Evolutionary conservation across 2,329 filamentous ascomycete genomes (phyloP), one percentile per base, ranked within the genome.

Genomic region (Cladosporium sp.): DNA sequence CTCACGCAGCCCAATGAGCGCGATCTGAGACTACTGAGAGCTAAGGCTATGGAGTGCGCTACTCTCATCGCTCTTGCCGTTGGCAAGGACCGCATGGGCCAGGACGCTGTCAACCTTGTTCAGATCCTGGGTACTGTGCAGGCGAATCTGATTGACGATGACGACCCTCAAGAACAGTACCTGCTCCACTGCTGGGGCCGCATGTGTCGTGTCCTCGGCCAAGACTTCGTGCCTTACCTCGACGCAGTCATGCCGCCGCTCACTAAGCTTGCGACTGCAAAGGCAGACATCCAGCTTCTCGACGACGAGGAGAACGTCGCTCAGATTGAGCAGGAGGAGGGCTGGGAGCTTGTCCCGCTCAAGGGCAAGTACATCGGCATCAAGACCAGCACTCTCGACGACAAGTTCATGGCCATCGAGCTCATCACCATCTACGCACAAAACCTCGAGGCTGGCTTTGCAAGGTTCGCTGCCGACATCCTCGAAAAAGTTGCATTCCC

Each of bases 351-450:
- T 60, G 90, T 98, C 13, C 93, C 93, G 8, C 80, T 98, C 52
- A 95, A 95, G 73, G 93, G 93, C 60, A 97, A 97, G 76, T 89
- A 95, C 71, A 96, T 98, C 65, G 93, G 93, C 59, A 98, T 98
- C 74, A 90, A 91, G 74, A 98, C 93, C 7, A 95, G 89, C 69
- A 89, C 87, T 9, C 85, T 98, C 70, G 93, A 98, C 64, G 93
- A 98, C 73, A 98, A 98, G 77, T 91, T 97, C 71, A 96, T 95
- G 81, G 93, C 93, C n/a, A 97, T 98, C 59, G 93, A 98, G 72
- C 83, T 98, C 49, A 86, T 98, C 56, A 91, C 95, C 43, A 92
- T 98, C 57, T 98, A 98, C 66, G 92, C 93, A 1, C 90, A 96
- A 68, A 91, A 95, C 22, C 80, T 98, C n/a, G 89, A 96, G 68